Percentiles rank a stretch among this genome's conserved stretches.
Evolutionary conservation across 305 asterid species (phyloP).

Genomic region (Rubia peregrina): DNA sequence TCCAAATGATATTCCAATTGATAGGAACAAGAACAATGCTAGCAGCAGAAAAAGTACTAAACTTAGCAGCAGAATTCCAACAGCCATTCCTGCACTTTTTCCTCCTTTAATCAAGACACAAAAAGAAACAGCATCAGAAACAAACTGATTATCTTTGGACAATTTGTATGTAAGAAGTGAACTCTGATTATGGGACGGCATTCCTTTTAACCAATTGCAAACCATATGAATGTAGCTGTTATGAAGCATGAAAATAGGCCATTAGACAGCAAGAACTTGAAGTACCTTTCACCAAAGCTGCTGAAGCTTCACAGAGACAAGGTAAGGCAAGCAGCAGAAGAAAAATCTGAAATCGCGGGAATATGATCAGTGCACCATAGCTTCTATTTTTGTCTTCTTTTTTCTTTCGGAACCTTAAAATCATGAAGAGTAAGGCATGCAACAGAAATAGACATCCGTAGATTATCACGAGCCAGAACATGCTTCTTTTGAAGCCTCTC

Average conservation of each 20-base stretch:
- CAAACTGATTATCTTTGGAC: too few relatives aligned
- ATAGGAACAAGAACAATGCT: constrained; percentile 56
- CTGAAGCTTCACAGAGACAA: constrained; percentile 65
- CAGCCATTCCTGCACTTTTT: constrained; percentile 48
- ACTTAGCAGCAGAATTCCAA: constrained; percentile 59
- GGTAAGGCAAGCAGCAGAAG: constrained; percentile 81
- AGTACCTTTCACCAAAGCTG: constrained; percentile 65
- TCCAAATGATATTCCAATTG: constrained; percentile 70
- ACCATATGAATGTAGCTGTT: too few relatives aligned
- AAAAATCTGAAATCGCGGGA: constrained; percentile 80
- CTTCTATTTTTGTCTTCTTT: constrained; percentile 41
- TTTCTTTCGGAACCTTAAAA: constrained; percentile 43
- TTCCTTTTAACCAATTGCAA: too few relatives aligned
- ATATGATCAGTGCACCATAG: constrained; percentile 51
- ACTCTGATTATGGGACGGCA: too few relatives aligned
- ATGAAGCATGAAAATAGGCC: background rate
- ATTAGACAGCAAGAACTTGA: background rate
- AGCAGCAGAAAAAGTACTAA: constrained; percentile 54
- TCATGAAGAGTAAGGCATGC: constrained; percentile 46
- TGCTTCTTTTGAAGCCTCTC: constrained; percentile 84
- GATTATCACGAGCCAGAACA: constrained; percentile 83
- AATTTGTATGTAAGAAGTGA: too few relatives aligned
- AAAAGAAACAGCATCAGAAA: background rate
- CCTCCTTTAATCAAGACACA: constrained; percentile 42
- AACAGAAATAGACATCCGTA: constrained; percentile 48